phyloP scores from a whole-genome alignment of 177 flowering plant genomes.

The Vitis hybrid region DNA sequence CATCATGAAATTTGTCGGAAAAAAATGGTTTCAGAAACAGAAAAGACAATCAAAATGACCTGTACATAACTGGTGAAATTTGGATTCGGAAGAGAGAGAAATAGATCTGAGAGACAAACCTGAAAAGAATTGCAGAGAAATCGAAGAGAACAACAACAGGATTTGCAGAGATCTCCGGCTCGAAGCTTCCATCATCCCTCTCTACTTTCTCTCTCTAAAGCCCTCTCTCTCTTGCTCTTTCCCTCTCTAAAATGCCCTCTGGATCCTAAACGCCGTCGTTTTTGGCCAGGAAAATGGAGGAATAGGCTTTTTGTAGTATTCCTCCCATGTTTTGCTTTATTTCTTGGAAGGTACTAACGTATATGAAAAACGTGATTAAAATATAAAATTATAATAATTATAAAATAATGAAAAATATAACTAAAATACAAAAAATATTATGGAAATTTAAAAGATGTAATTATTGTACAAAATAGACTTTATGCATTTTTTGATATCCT shows the following conservation, averaged over 20 bases:
- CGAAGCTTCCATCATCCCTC: slow-evolving; percentile 32
- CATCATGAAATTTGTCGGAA: background rate
- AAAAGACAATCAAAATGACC: background rate
- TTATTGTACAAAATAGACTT: too few relatives aligned
- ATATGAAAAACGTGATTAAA: too few relatives aligned
- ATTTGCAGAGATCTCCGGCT: slow-evolving; percentile 20
- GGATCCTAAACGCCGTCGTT: too few relatives aligned
- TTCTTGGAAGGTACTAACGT: too few relatives aligned
- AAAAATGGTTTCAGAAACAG: background rate
- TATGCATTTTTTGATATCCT: too few relatives aligned
- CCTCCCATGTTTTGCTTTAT: too few relatives aligned
- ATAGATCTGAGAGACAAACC: background rate
- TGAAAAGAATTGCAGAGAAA: slow-evolving; percentile 26
- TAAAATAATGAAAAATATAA: too few relatives aligned
- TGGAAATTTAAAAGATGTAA: too few relatives aligned
- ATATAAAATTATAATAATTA: too few relatives aligned
- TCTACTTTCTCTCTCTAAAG: slow-evolving; percentile 7
- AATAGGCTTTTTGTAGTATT: background rate
- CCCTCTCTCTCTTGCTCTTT: slow-evolving; percentile 13
- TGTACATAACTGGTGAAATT: too few relatives aligned
- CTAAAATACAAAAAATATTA: too few relatives aligned
- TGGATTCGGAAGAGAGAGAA: background rate
- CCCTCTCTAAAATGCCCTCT: background rate
- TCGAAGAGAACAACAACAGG: slow-evolving; percentile 19
- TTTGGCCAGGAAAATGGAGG: background rate